A percentile compares a stretch with the other conserved stretches of the same genome.
phyloP scores from a whole-genome alignment of 345 rosid genomes.

The Lepidium aucheri region DNA sequence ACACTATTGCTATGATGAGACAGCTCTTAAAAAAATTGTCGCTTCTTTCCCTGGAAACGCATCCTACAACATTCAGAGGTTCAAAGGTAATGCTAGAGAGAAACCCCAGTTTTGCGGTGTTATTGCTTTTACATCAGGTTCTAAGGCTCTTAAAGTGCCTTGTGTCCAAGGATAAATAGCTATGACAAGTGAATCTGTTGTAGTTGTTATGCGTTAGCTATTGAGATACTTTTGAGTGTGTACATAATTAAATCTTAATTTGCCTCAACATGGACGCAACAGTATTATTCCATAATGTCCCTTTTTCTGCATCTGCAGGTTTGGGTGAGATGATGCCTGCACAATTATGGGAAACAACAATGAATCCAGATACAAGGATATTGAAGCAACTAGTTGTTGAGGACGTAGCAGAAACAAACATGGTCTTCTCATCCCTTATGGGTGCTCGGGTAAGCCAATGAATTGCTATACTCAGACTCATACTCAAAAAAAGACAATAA shows the following conservation, averaged over 20 bases:
- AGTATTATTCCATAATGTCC: not conserved
- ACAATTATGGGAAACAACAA: slow-evolving; percentile 87
- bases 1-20: slow-evolving; percentile 71
- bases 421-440: slow-evolving; percentile 78
- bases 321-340: slow-evolving; percentile 96
- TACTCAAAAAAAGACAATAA: not conserved
- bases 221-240: not conserved
- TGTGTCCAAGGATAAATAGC: not conserved
- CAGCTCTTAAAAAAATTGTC: slow-evolving; percentile 51
- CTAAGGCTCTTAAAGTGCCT: not conserved
- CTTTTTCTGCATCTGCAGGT: slow-evolving; percentile 33
- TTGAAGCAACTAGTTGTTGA: slow-evolving; percentile 77
- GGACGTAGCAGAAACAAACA: slow-evolving; percentile 66
- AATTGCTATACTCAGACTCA: not conserved
- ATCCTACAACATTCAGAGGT: slow-evolving; percentile 86
- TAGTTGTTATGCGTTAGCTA: not conserved
- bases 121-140: not conserved
- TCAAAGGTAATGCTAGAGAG: slow-evolving; percentile 56
- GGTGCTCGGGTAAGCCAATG: slow-evolving; percentile 61
- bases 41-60: slow-evolving; percentile 72
- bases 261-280: not conserved
- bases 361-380: slow-evolving; percentile 71
- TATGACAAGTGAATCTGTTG: not conserved
- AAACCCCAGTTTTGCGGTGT: not conserved
- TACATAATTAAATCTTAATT: not conserved